phyloP scores from a whole-genome alignment of 257 asterid genomes.

The Jacaranda copaia region DNA sequence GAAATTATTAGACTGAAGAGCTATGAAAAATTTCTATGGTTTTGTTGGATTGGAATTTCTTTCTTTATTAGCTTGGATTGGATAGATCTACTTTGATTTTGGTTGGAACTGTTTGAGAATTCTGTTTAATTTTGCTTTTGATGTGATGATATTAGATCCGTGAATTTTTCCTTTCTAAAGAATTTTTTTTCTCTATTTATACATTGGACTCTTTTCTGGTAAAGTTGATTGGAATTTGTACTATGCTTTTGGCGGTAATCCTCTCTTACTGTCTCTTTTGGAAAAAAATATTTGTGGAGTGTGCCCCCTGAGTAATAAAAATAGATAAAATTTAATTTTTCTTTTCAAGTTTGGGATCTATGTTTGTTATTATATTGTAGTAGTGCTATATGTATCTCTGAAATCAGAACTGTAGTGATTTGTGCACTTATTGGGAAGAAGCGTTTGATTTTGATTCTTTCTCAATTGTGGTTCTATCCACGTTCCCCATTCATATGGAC shows the following conservation, averaged over 20 bases:
- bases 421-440: neutral
- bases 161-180: slow-evolving; percentile 2
- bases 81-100: slow-evolving; percentile 41
- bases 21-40: neutral
- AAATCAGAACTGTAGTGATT: slow-evolving; percentile 17
- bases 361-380: neutral
- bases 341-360: slow-evolving; percentile 5
- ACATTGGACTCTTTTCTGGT: neutral
- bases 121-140: slow-evolving; percentile 29
- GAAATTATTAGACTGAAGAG: neutral
- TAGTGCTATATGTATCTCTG: slow-evolving; percentile 19
- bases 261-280: neutral
- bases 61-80: slow-evolving; percentile 21
- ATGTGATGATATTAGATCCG: slow-evolving; percentile 38
- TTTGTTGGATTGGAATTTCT: slow-evolving; percentile 18
- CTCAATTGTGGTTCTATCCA: slow-evolving; percentile 9
- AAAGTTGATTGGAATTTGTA: neutral
- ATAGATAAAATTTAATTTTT: neutral
- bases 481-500: neutral
- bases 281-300: neutral
- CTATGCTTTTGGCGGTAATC: neutral
- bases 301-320: neutral
- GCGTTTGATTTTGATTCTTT: neutral
- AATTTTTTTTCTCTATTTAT: neutral
- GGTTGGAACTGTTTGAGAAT: slow-evolving; percentile 20